These are phyloP conservation scores for Arthrobotrys iridis DNA, from an alignment of 2,329 filamentous ascomycete genomes.

Conservation along the genomic window DNA sequence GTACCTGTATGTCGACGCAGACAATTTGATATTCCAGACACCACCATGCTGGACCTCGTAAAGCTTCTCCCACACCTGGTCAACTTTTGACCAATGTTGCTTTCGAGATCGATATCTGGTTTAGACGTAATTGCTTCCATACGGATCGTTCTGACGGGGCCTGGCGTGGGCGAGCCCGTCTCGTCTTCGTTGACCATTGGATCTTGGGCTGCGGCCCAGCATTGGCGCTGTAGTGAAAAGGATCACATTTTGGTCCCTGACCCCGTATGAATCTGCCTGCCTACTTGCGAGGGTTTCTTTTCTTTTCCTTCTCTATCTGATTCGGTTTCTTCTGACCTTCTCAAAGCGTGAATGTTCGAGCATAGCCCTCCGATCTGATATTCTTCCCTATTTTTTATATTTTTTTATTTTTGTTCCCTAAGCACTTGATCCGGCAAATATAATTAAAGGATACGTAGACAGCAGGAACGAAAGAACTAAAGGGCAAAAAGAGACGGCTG, in stretches of 20 bases:
- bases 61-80: constrained; percentile 47
- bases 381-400: not conserved
- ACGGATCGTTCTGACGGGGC: constrained; percentile 43
- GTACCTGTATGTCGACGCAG: constrained; percentile 36
- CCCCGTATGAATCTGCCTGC: not conserved
- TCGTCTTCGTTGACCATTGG: constrained; percentile 25
- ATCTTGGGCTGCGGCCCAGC: constrained; percentile 33
- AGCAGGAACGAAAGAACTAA: not conserved
- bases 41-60: constrained; percentile 37
- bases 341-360: constrained; percentile 41
- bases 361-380: constrained; percentile 41
- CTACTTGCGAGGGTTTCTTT: constrained; percentile 4
- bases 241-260: constrained; percentile 27
- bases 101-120: constrained; percentile 10
- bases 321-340: constrained; percentile 45
- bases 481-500: not conserved
- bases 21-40: constrained; percentile 43
- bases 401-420: constrained; percentile 31
- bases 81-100: constrained; percentile 22
- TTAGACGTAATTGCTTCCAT: not conserved
- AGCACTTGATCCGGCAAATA: not conserved
- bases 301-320: constrained; percentile 21
- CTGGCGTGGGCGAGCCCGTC: constrained; percentile 36
- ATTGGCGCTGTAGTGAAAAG: constrained; percentile 3
- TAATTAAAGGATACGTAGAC: not conserved